A percentile compares a stretch with the other conserved stretches of the same genome.
phyloP scores from a whole-genome alignment of 257 asterid species.

The Gentiana straminea region DNA sequence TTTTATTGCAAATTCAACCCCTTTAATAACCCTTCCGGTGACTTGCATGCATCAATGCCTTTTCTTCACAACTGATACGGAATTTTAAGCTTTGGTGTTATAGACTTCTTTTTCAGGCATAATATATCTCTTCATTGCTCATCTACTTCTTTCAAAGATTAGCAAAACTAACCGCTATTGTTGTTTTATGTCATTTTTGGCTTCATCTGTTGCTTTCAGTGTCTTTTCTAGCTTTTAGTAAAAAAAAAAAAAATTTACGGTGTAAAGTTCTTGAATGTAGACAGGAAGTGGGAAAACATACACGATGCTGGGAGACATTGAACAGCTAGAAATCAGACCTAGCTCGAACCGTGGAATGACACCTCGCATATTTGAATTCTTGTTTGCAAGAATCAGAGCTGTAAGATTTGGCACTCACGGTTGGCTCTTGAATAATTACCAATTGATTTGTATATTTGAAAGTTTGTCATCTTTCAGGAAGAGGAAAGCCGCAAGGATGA shows the following conservation, averaged over 20 bases:
- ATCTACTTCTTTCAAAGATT: too few relatives aligned
- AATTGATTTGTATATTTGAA: constrained; percentile 10
- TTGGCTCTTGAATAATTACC: constrained; percentile 5
- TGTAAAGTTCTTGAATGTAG: constrained; percentile 26
- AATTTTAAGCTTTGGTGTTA: too few relatives aligned
- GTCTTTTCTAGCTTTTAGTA: too few relatives aligned
- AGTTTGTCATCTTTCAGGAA: constrained; percentile 41
- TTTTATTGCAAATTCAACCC: too few relatives aligned
- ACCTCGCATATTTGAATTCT: constrained; percentile 91
- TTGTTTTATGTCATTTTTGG: too few relatives aligned
- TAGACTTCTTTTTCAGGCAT: too few relatives aligned
- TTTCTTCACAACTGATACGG: too few relatives aligned
- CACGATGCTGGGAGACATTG: constrained; percentile 96
- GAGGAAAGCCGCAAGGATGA: constrained; percentile 88
- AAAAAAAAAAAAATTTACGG: not conserved
- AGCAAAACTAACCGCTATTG: too few relatives aligned
- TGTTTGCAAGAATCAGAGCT: constrained; percentile 94
- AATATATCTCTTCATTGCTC: too few relatives aligned
- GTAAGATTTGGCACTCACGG: constrained; percentile 29
- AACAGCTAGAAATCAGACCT: constrained; percentile 63
- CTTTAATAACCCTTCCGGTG: too few relatives aligned
- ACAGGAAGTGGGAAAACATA: constrained; percentile 98
- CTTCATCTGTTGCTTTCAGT: too few relatives aligned
- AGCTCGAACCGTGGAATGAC: constrained; percentile 91
- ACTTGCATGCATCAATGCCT: too few relatives aligned